phyloP scores from a whole-genome alignment of 2,329 filamentous ascomycete species.

The Lachnellula willkommii region DNA sequence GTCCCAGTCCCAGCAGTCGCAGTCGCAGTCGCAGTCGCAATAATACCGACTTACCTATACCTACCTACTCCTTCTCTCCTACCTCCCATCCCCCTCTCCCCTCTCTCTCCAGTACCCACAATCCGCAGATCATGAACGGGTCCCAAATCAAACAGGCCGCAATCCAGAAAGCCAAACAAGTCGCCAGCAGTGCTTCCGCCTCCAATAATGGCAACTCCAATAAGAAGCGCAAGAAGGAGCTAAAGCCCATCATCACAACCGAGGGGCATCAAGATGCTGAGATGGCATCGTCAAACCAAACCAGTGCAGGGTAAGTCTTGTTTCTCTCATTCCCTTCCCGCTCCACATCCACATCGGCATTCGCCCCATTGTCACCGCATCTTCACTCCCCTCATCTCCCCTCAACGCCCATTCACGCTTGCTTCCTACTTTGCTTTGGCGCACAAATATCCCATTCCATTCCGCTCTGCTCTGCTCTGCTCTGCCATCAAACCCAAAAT shows the following conservation, averaged over 20 bases:
- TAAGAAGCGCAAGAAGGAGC: constrained; percentile 56
- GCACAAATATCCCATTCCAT: background rate
- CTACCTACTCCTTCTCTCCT: background rate
- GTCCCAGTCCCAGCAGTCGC: background rate
- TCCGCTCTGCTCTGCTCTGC: background rate
- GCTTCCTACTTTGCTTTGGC: background rate
- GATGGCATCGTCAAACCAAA: constrained; percentile 28
- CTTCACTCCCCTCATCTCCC: background rate
- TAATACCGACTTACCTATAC: background rate
- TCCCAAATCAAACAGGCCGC: constrained; percentile 35
- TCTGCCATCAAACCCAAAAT: background rate
- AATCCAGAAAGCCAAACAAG: constrained; percentile 56
- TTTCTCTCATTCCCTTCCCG: constrained; percentile 1
- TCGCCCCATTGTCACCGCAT: background rate
- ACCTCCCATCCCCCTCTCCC: background rate
- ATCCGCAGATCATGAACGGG: constrained; percentile 27
- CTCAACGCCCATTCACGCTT: background rate
- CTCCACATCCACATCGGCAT: constrained; percentile 15
- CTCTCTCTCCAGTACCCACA: background rate
- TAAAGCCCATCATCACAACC: constrained; percentile 58
- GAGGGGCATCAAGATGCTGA: constrained; percentile 38
- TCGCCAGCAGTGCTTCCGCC: constrained; percentile 34
- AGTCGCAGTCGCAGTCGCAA: background rate
- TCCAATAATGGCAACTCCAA: constrained; percentile 44
- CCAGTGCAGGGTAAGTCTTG: constrained; percentile 32